Conservation (phyloP, 1,284 basidiomycete genomes). For the Cerioporus squamosus region DNA sequence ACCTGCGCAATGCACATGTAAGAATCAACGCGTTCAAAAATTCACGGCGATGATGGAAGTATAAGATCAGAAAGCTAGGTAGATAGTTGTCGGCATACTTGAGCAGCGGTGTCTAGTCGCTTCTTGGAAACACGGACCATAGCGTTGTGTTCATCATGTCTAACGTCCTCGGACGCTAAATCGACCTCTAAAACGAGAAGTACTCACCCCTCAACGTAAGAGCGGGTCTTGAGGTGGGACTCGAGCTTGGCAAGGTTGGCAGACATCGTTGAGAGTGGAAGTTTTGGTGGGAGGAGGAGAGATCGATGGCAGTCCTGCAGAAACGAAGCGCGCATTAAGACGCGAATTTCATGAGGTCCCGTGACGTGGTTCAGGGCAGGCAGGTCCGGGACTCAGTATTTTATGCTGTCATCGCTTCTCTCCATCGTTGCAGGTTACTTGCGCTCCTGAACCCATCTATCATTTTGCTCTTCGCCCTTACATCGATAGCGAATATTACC, state of each 20-base stretch:
- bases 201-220: slow-evolving; percentile 92
- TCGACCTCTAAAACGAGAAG: slow-evolving; percentile 4
- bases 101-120: slow-evolving; percentile 95
- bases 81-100: slow-evolving; percentile 76
- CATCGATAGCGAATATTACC: not conserved
- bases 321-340: slow-evolving; percentile 7
- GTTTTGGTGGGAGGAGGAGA: slow-evolving; percentile 19
- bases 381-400: not conserved
- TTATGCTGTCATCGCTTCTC: slow-evolving; percentile 8
- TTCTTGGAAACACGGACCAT: slow-evolving; percentile 99
- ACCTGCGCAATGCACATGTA: slow-evolving; percentile 54
- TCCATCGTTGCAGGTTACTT: not conserved
- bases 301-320: slow-evolving; percentile 29
- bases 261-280: slow-evolving; percentile 56
- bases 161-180: slow-evolving; percentile 18
- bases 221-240: slow-evolving; percentile 81
- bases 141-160: slow-evolving; percentile 80
- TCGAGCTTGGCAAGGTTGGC: slow-evolving; percentile 81
- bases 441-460: not conserved
- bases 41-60: slow-evolving; percentile 21
- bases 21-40: not conserved
- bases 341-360: slow-evolving; percentile 24
- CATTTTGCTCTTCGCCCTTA: not conserved
- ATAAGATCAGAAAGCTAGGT: slow-evolving; percentile 85
- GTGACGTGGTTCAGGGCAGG: slow-evolving; percentile 26